Percentiles rank a stretch among this genome's conserved stretches.
These are phyloP conservation scores for Amanita rimosa DNA, from an alignment of 768 basidiomycete species.

Conservation along the genomic window DNA sequence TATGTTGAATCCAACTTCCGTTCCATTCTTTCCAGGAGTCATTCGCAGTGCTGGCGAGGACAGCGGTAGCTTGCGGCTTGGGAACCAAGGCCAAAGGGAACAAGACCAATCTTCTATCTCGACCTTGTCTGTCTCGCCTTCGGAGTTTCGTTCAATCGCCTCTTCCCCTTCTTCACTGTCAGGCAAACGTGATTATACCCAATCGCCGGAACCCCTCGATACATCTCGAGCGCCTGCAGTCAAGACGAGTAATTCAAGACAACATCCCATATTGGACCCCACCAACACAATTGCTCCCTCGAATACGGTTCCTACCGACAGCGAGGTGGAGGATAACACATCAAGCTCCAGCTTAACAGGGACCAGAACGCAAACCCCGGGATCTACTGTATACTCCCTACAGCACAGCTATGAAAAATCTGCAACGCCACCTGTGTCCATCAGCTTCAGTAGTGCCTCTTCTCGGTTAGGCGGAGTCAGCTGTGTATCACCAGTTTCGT, in stretches of 20 bases:
- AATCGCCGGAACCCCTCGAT: slow-evolving; percentile 26
- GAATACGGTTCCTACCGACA: slow-evolving; percentile 41
- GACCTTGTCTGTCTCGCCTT: slow-evolving; percentile 45
- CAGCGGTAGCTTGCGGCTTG: slow-evolving; percentile 30
- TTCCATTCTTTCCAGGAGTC: slow-evolving; percentile 75
- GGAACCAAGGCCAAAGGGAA: slow-evolving; percentile 33
- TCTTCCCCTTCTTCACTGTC: slow-evolving; percentile 60
- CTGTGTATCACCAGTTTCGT: slow-evolving; percentile 71
- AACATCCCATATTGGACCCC: slow-evolving; percentile 24
- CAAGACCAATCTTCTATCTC: slow-evolving; percentile 42
- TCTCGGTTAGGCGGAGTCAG: slow-evolving; percentile 34
- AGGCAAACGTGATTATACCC: slow-evolving; percentile 23
- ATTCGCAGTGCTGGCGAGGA: slow-evolving; percentile 49
- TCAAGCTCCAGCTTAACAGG: slow-evolving; percentile 16
- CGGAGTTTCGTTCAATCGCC: slow-evolving; percentile 55
- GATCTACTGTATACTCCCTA: slow-evolving; percentile 26
- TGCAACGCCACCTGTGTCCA: slow-evolving; percentile 35
- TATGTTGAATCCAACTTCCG: slow-evolving; percentile 71
- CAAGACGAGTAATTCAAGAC: slow-evolving; percentile 31
- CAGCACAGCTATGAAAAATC: slow-evolving; percentile 26
- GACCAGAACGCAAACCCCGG: slow-evolving; percentile 11
- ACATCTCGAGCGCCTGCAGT: slow-evolving; percentile 33
- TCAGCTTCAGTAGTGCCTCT: slow-evolving; percentile 24
- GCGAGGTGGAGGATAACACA: slow-evolving; percentile 31
- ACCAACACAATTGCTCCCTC: slow-evolving; percentile 37